Evolutionary conservation across 176 grass and related monocot species (phyloP).

Genomic region (Ananas comosus): DNA sequence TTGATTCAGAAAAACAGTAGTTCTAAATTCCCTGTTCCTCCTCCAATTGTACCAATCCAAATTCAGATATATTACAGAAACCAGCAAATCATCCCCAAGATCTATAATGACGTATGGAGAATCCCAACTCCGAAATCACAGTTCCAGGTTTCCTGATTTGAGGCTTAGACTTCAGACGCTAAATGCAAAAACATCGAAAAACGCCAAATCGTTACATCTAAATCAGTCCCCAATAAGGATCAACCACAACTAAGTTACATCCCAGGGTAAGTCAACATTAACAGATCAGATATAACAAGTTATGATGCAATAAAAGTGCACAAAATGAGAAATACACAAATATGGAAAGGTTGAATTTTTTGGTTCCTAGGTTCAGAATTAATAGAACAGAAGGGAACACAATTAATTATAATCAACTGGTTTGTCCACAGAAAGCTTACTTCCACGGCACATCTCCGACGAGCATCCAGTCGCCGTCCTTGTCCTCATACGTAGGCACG

Average conservation of each 20-base stretch:
- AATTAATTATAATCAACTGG: not conserved
- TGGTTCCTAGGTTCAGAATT: not conserved
- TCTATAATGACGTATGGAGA: not conserved
- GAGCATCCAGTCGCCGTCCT: constrained; percentile 99
- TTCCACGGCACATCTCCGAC: constrained; percentile 98
- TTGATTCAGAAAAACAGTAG: not conserved
- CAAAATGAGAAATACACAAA: not conserved
- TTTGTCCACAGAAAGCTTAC: constrained; percentile 33
- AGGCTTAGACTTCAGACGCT: not conserved
- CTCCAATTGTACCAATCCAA: not conserved
- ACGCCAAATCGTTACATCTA: not conserved
- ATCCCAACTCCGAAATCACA: not conserved
- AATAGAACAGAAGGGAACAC: not conserved
- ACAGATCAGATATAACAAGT: not conserved
- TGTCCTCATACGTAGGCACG: constrained; percentile 97
- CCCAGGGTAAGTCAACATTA: too few species aligned
- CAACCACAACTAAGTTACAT: not conserved
- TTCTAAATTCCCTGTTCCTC: not conserved
- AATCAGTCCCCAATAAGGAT: not conserved
- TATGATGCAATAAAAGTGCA: not conserved
- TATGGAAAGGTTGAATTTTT: not conserved
- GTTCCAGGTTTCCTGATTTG: not conserved
- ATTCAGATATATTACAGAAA: not conserved
- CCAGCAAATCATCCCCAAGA: not conserved
- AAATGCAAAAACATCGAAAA: not conserved